phyloP scores from a whole-genome alignment of 1,139 yeast genomes.

The Magnusiomyces ingens region DNA sequence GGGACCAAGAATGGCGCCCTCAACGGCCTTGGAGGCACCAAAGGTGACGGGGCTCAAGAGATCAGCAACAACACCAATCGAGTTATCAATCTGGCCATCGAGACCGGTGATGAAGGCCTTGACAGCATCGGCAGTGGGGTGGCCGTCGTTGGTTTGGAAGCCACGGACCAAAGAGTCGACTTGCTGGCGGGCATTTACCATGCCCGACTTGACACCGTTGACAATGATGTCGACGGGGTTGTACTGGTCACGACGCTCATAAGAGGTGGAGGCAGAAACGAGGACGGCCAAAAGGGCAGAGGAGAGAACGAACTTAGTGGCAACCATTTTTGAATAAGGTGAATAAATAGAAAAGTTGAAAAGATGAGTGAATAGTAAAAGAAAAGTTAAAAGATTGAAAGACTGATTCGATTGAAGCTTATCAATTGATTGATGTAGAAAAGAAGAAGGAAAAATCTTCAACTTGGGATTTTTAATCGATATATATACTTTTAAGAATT shows the following conservation, averaged over 20 bases:
- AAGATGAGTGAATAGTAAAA: not conserved
- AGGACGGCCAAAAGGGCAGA: constrained; percentile 2
- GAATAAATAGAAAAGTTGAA: constrained; percentile 11
- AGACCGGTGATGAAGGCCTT: constrained; percentile 27
- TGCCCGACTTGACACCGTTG: constrained; percentile 11
- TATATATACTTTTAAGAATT: too few species aligned
- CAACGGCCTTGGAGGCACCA: constrained; percentile 25
- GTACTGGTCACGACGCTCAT: not conserved
- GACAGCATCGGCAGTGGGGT: constrained; percentile 23
- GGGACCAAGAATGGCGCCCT: constrained; percentile 26
- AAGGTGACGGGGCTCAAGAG: constrained; percentile 24
- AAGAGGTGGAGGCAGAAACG: not conserved
- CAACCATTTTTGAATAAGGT: constrained; percentile 12
- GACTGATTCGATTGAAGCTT: too few species aligned
- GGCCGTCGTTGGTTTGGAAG: constrained; percentile 11
- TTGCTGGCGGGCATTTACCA: constrained; percentile 11
- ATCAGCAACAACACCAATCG: constrained; percentile 22
- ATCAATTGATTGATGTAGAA: too few species aligned
- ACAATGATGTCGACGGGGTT: constrained; percentile 5
- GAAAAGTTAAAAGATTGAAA: too few species aligned
- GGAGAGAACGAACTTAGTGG: constrained; percentile 15
- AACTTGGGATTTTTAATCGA: too few species aligned
- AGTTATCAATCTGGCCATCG: constrained; percentile 30
- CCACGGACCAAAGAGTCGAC: constrained; percentile 9
- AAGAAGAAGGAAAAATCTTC: too few species aligned